A percentile compares a stretch with the other conserved stretches of the same genome.
These are phyloP conservation scores for Penicillium cosmopolitanum DNA, from an alignment of 495 filamentous ascomycete genomes.

Conservation along the genomic window DNA sequence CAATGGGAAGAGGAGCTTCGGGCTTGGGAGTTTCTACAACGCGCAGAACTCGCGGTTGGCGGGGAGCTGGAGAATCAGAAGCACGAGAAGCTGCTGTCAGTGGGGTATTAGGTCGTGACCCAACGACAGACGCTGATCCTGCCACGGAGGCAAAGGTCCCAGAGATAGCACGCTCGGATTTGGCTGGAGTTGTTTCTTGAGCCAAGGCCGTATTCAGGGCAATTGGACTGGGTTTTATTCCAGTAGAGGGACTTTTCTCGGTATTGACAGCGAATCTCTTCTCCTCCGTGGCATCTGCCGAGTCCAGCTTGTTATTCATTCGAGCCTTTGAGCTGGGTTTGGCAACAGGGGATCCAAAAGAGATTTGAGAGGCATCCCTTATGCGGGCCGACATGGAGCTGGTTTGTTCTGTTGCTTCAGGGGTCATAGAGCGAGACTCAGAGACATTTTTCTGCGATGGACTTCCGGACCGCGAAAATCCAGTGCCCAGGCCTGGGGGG, in stretches of 20 bases:
- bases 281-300: conserved; percentile 25
- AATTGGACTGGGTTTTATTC: conserved; percentile 36
- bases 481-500: conserved; percentile 35
- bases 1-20: conserved; percentile 55
- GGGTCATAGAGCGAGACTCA: conserved; percentile 29
- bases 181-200: conserved; percentile 23
- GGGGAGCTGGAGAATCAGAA: conserved; percentile 52
- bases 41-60: conserved; percentile 61
- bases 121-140: conserved; percentile 27
- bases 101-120: conserved; percentile 43
- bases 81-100: conserved; percentile 45
- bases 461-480: conserved; percentile 34
- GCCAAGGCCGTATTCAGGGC: conserved; percentile 36
- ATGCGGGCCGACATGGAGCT: conserved; percentile 23
- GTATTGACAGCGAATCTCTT: conserved; percentile 21
- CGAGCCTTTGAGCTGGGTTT: conserved; percentile 42
- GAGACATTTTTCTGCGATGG: conserved; percentile 26
- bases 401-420: conserved; percentile 16
- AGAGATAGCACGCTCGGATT: conserved; percentile 29
- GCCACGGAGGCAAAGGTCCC: conserved; percentile 20
- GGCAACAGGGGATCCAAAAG: conserved; percentile 47
- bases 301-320: conserved; percentile 28
- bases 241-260: conserved; percentile 20
- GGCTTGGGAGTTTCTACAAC: conserved; percentile 73
- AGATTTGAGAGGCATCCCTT: conserved; percentile 46